Evolutionary conservation across 345 rosid species (phyloP).

Genomic region (Eucalyptus polyanthemos): DNA sequence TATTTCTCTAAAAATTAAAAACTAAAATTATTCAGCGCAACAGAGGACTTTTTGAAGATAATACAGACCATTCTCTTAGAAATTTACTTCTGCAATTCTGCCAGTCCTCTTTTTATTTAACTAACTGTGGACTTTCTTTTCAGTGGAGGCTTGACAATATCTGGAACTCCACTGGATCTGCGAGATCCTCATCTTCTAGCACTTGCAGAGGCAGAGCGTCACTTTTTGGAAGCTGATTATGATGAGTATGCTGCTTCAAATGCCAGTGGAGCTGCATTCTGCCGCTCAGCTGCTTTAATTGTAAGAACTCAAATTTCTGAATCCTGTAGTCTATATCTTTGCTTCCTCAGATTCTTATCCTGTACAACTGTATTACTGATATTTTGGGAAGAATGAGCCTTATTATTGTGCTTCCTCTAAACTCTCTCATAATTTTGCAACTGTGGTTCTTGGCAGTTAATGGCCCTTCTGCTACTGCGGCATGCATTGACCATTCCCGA

Average conservation of each 20-base stretch:
- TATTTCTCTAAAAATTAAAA: background rate
- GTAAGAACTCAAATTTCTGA: constrained; percentile 24
- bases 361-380: background rate
- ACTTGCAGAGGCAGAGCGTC: constrained; percentile 87
- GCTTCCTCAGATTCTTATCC: background rate
- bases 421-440: background rate
- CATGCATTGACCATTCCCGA: constrained; percentile 64
- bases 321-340: background rate
- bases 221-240: constrained; percentile 75
- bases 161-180: constrained; percentile 70
- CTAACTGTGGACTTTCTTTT: background rate
- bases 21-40: background rate
- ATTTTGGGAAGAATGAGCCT: background rate
- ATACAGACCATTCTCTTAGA: background rate
- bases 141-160: constrained; percentile 90
- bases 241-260: constrained; percentile 76
- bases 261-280: constrained; percentile 82
- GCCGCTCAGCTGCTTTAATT: constrained; percentile 78
- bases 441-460: constrained; percentile 29
- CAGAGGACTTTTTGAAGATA: background rate
- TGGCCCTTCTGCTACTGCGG: constrained; percentile 79
- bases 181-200: constrained; percentile 81
- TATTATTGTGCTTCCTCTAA: background rate
- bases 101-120: background rate
- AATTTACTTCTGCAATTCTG: background rate